Evolutionary conservation across 495 filamentous ascomycete genomes (phyloP), one percentile per base, ranked within the genome.

Genomic region (Trichoderma orchidacearum): DNA sequence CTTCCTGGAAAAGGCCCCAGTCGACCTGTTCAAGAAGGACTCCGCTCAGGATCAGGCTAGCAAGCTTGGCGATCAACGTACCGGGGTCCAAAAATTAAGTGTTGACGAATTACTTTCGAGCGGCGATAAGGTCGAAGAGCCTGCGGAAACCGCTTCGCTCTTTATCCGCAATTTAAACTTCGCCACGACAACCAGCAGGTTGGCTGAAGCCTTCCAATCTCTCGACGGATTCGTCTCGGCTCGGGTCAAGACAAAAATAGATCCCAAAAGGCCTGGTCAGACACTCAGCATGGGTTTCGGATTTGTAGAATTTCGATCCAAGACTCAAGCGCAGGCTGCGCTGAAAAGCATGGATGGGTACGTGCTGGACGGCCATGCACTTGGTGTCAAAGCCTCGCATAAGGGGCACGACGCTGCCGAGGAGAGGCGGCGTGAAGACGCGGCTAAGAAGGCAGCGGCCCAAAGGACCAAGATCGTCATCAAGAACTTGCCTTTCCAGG

Each of bases 401-500:
- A 87, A 84, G 67, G 89, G 84, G 25, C 71, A 81, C 58, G 90
- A 97, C 71, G 89, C 89, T 5, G 91, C 87, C 0, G 88, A 93
- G 64, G 88, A 94, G 67, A 80, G 83, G 54, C 82, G 84, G 65
- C 84, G 83, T 59, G 84, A 89, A 57, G 90, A 95, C 62, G 80
- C 78, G 18, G 83, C 83, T 56, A 93, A 89, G 75, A 90, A 87
- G 67, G 66, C 80, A 15, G 80, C 84, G 3, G 80, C 78, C 25
- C 80, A 81, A 62, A 78, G 81, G 54, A 96, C 90, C 30, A 96
- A 97, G 75, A 84, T 99, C 63, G 86, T 97, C 68, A 88, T 98
- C 75, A 97, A 97, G 76, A 99, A 99, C 74, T 71, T 99, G 65
- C 93, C 93, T 8, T 99, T 99, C 74, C 87, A 97, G 71, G 85